Evolutionary conservation across 2,329 filamentous ascomycete genomes (phyloP), one percentile per base, ranked within the genome.

Genomic region (Ophiognomonia clavigignenti-juglandacearum): DNA sequence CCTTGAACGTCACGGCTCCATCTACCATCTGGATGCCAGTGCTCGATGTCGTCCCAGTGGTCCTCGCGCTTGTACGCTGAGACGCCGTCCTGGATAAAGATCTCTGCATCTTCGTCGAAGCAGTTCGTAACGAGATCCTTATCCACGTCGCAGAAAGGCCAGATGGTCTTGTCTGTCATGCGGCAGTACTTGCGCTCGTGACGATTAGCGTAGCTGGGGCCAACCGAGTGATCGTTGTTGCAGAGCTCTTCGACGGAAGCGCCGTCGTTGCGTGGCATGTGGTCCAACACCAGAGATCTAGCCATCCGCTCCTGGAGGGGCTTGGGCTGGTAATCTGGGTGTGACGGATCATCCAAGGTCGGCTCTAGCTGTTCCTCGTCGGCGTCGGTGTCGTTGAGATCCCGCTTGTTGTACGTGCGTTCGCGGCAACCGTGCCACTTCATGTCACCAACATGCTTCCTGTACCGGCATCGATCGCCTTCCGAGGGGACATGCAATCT

Each of bases 111-210:
- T 13, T 22, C 29, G 13, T 46, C 37, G 13, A 40, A 46, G 22
- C 43, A 46, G 19, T 34, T 11, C 19, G 22, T 4, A 1, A 6
- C 22, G 6, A 46, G 13, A 19, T 20, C 43, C 6, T 16, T 38
- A 9, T 6, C 26, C 9, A 13, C 23, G 13, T 40, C 43, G n/a
- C 43, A 46, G 20, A 46, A 46, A n/a, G 43, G 43, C 43, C 36
- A 40, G 13, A 46, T 18, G 20, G 43, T 46, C 37, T 35, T 40
- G 29, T 46, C 43, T 4, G 20, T 40, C 43, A 46, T 46, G n/a
- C 37, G 43, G 23, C 43, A 46, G 37, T 34, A 46, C 0, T 7
- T 4, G 6, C 43, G 29, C 27, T 46, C 43, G 7, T 3, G 20
- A 24, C 24, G 43, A 16, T 40, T 40, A 13, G 36, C 43, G 8